A percentile compares a stretch with the other conserved stretches of the same genome.
Conservation (phyloP, 306 rosid genomes). For the Lotus japonicus region DNA sequence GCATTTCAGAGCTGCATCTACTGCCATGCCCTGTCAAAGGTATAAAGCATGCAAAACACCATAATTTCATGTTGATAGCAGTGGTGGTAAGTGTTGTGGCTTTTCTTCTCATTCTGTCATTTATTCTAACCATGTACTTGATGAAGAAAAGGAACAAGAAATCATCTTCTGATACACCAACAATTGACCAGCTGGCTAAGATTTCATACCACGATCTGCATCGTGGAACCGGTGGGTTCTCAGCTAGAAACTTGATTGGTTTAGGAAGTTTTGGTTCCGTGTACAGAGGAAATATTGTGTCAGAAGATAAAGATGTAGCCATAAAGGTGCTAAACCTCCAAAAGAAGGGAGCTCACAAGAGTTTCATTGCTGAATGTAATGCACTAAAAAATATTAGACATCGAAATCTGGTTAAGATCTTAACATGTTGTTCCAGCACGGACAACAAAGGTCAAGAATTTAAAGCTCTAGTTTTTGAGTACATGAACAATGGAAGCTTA, state of each 20-base stretch:
- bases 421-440: constrained; percentile 12
- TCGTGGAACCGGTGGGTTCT: neutral
- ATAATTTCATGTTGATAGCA: too few relatives aligned
- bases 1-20: too few relatives aligned
- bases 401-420: constrained; percentile 9
- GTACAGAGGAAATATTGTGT: neutral
- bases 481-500: constrained; percentile 11
- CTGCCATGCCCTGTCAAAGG: too few relatives aligned
- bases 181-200: neutral
- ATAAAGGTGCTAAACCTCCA: constrained; percentile 18
- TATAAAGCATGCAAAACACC: too few relatives aligned
- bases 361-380: constrained; percentile 14
- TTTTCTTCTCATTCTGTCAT: neutral
- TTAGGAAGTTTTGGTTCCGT: neutral
- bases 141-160: neutral
- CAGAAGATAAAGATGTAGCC: neutral
- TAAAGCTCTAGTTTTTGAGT: constrained; percentile 17
- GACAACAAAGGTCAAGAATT: constrained; percentile 13
- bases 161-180: neutral
- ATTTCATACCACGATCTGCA: neutral
- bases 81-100: neutral
- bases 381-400: constrained; percentile 2
- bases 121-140: neutral
- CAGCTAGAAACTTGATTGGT: neutral
- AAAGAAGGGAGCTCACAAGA: constrained; percentile 11